Evolutionary conservation across 1,139 yeast species (phyloP), one percentile per base, ranked within the genome.

Genomic region (Diutina siamensis): DNA sequence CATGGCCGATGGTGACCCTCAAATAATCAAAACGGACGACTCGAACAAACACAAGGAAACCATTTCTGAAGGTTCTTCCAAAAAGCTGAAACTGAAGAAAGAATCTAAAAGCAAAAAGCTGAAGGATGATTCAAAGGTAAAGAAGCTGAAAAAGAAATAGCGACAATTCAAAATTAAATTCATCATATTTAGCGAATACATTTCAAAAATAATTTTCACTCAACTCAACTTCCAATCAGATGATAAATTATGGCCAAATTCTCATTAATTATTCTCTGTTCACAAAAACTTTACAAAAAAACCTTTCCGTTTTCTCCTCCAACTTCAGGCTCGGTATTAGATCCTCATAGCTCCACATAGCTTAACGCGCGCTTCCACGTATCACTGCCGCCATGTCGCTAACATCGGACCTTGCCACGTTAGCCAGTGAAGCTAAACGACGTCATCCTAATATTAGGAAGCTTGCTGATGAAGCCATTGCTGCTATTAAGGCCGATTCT

Each of bases 401-500:
- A n/a, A 27, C 32, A 4, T 52, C 73, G 0, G 96, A 87, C 54
- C 65, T 88, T 50, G 62, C 72, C 18, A 68, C 65, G 40, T 65
- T 89, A 49, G 67, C 79, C 9, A 62, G 81, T 1, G 96, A 88
- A 54, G 72, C 92, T 9, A 82, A 78, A 58, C 69, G 95, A 47
- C 70, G 86, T 51, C 76, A 78, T 55, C 58, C 78, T 0, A 92
- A 83, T 27, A 74, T 88, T 32, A 76, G 76, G 46, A 71, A 67
- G 58, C 82, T 86, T 1, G 71, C 89, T 50, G 94, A 83, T 44
- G 63, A 63, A 46, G 80, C 88, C 1, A 55, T 80, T 33, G 71
- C 71, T 22, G 62, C 70, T 12, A 59, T 81, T 46, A 74, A 72
- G 49, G 57, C 64, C 17, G 54, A 53, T 31, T 52, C 51, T 9